These are phyloP conservation scores for Sclerotinia minor DNA, from an alignment of 2,329 filamentous ascomycete genomes.

Conservation along the genomic window DNA sequence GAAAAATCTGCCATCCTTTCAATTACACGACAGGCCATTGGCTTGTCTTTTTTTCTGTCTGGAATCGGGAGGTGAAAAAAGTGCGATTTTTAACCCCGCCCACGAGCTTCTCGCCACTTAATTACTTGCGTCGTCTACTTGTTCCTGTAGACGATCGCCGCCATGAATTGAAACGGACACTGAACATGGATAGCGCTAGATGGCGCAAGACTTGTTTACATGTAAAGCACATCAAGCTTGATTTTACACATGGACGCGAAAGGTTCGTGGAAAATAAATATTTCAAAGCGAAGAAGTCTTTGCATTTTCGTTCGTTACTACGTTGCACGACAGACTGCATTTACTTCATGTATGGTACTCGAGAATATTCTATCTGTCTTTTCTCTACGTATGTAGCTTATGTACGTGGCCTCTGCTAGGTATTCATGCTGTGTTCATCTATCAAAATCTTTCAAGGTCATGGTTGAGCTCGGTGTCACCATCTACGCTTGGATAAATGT, in stretches of 20 bases:
- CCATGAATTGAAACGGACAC: neutral
- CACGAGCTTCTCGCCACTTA: constrained; percentile 6
- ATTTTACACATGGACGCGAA: constrained; percentile 9
- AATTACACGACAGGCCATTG: constrained; percentile 18
- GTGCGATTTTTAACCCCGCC: constrained; percentile 4
- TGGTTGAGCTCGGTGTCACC: neutral
- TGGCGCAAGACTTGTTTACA: neutral
- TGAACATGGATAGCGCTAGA: neutral
- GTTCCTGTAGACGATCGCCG: neutral
- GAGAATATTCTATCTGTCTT: constrained; percentile 9
- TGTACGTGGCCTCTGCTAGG: neutral
- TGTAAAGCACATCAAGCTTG: constrained; percentile 9
- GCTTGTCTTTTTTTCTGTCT: neutral
- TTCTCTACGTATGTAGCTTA: neutral
- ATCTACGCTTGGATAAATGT: neutral
- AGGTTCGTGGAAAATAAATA: constrained; percentile 8
- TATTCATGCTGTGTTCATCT: constrained; percentile 8
- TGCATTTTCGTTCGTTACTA: constrained; percentile 17
- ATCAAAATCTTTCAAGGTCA: constrained; percentile 1
- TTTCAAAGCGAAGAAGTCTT: constrained; percentile 13
- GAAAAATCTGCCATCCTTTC: constrained; percentile 20
- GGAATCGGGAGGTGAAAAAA: neutral
- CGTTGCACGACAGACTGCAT: constrained; percentile 15
- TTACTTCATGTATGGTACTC: constrained; percentile 8
- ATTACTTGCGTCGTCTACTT: constrained; percentile 2